Conservation (phyloP, 306 rosid species). For the Casuarina glauca region DNA sequence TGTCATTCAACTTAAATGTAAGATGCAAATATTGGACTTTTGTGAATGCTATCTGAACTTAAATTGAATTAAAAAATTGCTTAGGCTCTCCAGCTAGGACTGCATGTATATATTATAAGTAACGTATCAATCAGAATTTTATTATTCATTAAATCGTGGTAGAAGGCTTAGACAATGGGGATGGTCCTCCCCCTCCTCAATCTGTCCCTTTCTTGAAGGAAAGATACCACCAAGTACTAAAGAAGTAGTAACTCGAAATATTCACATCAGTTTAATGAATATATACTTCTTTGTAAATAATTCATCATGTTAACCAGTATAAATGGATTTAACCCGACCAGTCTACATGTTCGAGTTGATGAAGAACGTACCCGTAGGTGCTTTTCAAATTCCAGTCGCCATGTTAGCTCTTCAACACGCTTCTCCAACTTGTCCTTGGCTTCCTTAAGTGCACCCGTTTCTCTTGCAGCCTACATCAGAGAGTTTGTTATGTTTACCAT, state of each 20-base stretch:
- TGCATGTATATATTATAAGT: not conserved
- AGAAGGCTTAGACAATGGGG: not conserved
- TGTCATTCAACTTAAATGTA: not conserved
- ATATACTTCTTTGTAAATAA: not conserved
- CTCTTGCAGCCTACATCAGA: conserved; percentile 77
- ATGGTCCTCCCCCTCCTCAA: not conserved
- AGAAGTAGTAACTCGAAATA: not conserved
- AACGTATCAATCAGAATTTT: not conserved
- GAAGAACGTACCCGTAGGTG: conserved; percentile 63
- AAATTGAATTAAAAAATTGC: not conserved
- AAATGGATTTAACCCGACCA: conserved; percentile 1
- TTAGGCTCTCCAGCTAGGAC: not conserved
- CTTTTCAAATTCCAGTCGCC: conserved; percentile 85
- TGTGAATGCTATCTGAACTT: not conserved
- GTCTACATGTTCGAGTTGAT: conserved; percentile 19
- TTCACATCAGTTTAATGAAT: not conserved
- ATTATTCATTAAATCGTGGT: not conserved
- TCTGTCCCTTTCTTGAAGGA: not conserved
- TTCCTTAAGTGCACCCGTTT: conserved; percentile 87
- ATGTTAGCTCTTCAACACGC: conserved; percentile 86
- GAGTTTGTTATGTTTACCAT: conserved; percentile 16
- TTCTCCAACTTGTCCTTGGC: conserved; percentile 95
- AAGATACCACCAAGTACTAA: not conserved
- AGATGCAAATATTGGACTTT: not conserved
- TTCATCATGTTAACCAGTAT: conserved; percentile 5